A percentile compares a stretch with the other conserved stretches of the same genome.
phyloP scores from a whole-genome alignment of 208 protist species.

The Trichomonas gallinae region DNA sequence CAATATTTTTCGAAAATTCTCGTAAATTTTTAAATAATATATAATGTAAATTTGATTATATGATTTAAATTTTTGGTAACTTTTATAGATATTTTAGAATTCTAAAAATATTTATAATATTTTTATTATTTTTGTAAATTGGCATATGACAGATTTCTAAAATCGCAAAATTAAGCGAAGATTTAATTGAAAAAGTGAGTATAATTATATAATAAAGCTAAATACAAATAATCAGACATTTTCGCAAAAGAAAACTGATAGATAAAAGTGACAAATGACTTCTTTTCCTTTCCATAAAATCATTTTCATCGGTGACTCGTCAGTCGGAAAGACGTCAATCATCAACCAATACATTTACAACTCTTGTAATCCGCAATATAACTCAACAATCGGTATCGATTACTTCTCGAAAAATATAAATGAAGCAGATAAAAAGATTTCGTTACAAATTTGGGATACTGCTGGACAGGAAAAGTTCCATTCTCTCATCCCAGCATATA shows the following conservation, averaged over 20 bases:
- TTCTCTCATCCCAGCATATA: neutral
- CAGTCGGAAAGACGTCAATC: slow-evolving; percentile 11
- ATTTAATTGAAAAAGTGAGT: no score
- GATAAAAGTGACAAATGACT: neutral
- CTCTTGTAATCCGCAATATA: neutral
- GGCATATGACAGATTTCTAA: no score
- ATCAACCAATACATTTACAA: neutral
- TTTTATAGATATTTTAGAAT: no score
- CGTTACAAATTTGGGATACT: neutral
- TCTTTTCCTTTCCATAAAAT: neutral
- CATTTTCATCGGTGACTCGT: neutral
- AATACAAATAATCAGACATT: no score
- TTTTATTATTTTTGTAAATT: no score
- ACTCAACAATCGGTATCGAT: neutral
- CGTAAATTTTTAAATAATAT: no score
- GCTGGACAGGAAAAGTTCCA: neutral
- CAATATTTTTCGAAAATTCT: no score
- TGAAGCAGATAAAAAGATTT: neutral
- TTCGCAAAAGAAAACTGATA: neutral
- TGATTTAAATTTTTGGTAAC: no score
- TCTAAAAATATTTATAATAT: no score
- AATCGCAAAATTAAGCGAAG: no score
- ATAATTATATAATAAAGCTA: no score
- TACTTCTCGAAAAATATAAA: neutral
- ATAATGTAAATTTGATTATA: no score